These are phyloP conservation scores for Cardamine occulta DNA, from an alignment of 345 rosid species.

Conservation along the genomic window DNA sequence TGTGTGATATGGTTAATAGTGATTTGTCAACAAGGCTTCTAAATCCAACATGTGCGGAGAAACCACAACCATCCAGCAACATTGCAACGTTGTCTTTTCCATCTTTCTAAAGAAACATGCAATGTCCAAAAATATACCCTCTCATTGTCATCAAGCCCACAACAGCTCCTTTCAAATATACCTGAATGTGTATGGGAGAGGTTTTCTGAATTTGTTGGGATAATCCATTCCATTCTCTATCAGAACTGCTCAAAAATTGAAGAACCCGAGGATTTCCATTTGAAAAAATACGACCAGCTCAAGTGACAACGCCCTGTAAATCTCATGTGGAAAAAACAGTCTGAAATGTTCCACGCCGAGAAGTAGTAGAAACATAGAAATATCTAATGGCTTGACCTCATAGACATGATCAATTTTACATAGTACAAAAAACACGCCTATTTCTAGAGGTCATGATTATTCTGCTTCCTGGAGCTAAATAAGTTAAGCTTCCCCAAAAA, in stretches of 20 bases:
- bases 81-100: conserved; percentile 31
- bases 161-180: conserved; percentile 36
- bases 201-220: background rate
- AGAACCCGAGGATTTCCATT: conserved; percentile 41
- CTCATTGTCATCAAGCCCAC: conserved; percentile 44
- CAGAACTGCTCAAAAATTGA: background rate
- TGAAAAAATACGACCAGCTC: conserved; percentile 34
- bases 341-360: background rate
- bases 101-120: conserved; percentile 46
- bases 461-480: conserved; percentile 42
- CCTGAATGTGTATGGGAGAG: conserved; percentile 27
- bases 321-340: background rate
- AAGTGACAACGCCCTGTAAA: background rate
- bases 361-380: conserved; percentile 1
- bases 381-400: conserved; percentile 40
- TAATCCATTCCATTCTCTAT: background rate
- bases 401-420: conserved; percentile 33
- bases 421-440: conserved; percentile 20
- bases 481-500: conserved; percentile 11
- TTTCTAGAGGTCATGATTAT: conserved; percentile 39
- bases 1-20: conserved; percentile 28
- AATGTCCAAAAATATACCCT: conserved; percentile 48
- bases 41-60: conserved; percentile 42
- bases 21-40: conserved; percentile 46
- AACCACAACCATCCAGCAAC: conserved; percentile 46